Evolutionary conservation across 2,329 filamentous ascomycete genomes (phyloP), one percentile per base, ranked within the genome.

Genomic region (Mycogone perniciosa): DNA sequence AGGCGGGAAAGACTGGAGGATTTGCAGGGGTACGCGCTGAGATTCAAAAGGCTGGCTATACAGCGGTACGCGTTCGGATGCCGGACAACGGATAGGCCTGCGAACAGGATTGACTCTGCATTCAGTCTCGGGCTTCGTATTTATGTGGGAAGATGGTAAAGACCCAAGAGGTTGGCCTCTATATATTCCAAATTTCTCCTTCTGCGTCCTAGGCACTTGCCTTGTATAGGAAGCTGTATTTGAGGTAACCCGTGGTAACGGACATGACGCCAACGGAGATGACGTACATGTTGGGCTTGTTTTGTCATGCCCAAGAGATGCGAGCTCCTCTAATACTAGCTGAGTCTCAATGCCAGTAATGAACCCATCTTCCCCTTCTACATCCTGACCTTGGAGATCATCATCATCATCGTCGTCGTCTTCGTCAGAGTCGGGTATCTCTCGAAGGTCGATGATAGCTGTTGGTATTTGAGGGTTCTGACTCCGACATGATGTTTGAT

Each of bases 361-460:
- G 54, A 67, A 60, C 4, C 48, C 53, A 6, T 57, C 57, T 7
- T 58, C 56, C 2, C 33, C 53, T 5, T 58, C 46, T n/a, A 34
- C 13, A 20, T 26, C 11, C n/a, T 53, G 54, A n/a, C 56, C 49
- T 2, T 29, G 13, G 33, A 31, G 1, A 11, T 45, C 26, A 10
- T 50, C 29, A 5, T 59, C 62, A 11, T 62, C 60, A 2, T 62
- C 57, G 1, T 75, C 73, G 8, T 72, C 74, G 1, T 75, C 73
- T 8, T 72, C 74, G 35, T 79, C 76, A 1, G 76, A 76, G 52
- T 79, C 76, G 0, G 76, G 73, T 31, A 79, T 77, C 51, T 77
- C 74, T 13, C 38, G 33, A 5, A 6, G 31, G 8, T 7, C 20
- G 20, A 20, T 20, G 20, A 20, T 20, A 20, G 20, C 20, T 20